These are phyloP conservation scores for Fusarium sp. DNA, from an alignment of 2,329 filamentous ascomycete genomes.

Conservation along the genomic window DNA sequence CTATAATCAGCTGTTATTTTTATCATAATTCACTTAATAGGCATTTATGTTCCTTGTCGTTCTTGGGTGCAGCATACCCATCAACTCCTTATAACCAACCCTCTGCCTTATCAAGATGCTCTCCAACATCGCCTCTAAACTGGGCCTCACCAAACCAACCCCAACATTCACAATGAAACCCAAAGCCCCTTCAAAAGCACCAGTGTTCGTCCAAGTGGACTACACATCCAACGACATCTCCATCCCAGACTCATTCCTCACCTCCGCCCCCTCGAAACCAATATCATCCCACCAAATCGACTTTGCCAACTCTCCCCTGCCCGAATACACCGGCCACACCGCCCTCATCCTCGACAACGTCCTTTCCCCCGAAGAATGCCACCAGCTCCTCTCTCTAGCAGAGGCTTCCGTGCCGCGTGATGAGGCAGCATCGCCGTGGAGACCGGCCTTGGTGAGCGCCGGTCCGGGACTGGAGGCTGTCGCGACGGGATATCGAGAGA, in stretches of 20 bases:
- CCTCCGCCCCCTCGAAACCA: conserved; percentile 51
- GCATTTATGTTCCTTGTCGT: background rate
- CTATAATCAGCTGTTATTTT: conserved; percentile 4
- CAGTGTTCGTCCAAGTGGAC: background rate
- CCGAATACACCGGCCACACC: conserved; percentile 62
- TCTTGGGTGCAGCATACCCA: background rate
- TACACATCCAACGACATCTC: conserved; percentile 50
- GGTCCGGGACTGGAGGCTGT: conserved; percentile 69
- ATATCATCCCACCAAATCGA: conserved; percentile 61
- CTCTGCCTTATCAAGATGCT: conserved; percentile 30
- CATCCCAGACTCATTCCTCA: conserved; percentile 59
- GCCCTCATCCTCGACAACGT: conserved; percentile 72
- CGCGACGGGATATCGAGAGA: conserved; percentile 68
- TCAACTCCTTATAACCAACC: background rate
- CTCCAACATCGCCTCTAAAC: conserved; percentile 39
- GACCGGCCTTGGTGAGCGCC: conserved; percentile 74
- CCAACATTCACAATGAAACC: conserved; percentile 5
- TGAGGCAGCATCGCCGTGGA: conserved; percentile 62
- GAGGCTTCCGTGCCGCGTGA: conserved; percentile 60
- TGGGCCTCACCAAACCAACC: conserved; percentile 27
- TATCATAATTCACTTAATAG: conserved; percentile 7
- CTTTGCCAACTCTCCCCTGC: conserved; percentile 61
- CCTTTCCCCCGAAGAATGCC: conserved; percentile 67
- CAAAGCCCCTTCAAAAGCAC: conserved; percentile 11
- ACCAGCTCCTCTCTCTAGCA: conserved; percentile 60